Percentiles rank a stretch among this genome's conserved stretches.
Evolutionary conservation across 2,329 filamentous ascomycete genomes (phyloP).

Genomic region (Chaetothyriales sp.): DNA sequence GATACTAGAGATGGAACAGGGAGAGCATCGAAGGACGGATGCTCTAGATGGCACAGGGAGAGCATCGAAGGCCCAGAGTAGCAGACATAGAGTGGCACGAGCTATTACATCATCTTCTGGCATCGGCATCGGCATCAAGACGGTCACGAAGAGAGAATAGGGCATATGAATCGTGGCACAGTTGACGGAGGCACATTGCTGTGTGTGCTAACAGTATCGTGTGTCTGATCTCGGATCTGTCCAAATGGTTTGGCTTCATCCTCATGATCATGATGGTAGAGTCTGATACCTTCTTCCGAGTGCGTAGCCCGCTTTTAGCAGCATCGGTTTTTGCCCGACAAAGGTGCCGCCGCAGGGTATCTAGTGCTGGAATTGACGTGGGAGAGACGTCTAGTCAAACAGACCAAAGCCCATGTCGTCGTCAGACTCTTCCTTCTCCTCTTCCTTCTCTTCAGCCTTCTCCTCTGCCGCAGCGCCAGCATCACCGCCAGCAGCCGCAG

Average conservation of each 20-base stretch:
- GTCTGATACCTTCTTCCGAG: neutral
- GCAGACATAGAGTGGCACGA: neutral
- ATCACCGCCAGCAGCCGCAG: constrained; percentile 53
- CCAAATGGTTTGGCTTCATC: neutral
- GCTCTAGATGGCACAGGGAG: neutral
- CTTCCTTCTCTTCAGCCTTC: constrained; percentile 78
- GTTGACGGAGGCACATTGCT: neutral
- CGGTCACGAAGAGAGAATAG: neutral
- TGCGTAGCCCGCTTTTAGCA: neutral
- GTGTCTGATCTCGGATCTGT: neutral
- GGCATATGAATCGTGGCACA: neutral
- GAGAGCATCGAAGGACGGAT: neutral
- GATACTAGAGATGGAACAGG: neutral
- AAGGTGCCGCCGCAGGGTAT: neutral
- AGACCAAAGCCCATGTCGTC: constrained; percentile 65
- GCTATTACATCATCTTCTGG: neutral
- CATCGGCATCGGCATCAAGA: neutral
- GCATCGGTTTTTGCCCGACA: neutral
- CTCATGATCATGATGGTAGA: neutral
- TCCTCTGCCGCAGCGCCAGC: constrained; percentile 76
- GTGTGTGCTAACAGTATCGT: neutral
- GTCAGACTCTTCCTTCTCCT: constrained; percentile 65
- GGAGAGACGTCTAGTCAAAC: constrained; percentile 42
- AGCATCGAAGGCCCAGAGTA: no score
- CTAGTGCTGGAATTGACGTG: neutral